Evolutionary conservation across 495 filamentous ascomycete species (phyloP).

Genomic region (Annulohypoxylon maeteangense): DNA sequence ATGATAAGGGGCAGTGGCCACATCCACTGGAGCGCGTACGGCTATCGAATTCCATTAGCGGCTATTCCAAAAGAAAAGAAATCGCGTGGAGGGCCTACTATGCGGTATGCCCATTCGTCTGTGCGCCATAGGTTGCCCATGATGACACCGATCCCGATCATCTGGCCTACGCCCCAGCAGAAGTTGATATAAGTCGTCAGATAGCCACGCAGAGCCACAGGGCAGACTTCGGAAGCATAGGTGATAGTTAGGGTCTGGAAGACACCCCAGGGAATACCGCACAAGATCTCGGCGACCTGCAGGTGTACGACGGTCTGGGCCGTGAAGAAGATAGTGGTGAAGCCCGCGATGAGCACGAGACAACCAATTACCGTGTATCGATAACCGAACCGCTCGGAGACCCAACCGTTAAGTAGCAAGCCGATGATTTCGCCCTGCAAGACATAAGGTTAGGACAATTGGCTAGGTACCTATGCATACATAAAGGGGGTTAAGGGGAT

Average conservation of each 20-base stretch:
- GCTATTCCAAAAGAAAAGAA: neutral
- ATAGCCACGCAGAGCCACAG: constrained; percentile 76
- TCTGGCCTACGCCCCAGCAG: constrained; percentile 82
- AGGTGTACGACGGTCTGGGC: constrained; percentile 74
- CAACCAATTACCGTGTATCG: constrained; percentile 75
- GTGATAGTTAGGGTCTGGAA: constrained; percentile 83
- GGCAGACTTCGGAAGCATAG: constrained; percentile 83
- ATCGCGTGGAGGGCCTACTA: constrained; percentile 43
- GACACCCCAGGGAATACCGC: constrained; percentile 82
- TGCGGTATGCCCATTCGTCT: constrained; percentile 72
- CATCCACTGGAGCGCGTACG: constrained; percentile 85
- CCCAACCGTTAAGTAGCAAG: constrained; percentile 78
- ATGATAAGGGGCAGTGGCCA: constrained; percentile 81
- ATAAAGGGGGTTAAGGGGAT: neutral
- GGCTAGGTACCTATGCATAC: neutral
- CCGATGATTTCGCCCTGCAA: constrained; percentile 75
- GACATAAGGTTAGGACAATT: constrained; percentile 13
- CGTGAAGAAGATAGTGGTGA: constrained; percentile 81
- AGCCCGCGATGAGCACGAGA: constrained; percentile 70
- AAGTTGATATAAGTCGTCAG: constrained; percentile 85
- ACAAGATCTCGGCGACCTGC: constrained; percentile 78
- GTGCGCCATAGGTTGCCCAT: constrained; percentile 64
- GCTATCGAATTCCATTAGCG: constrained; percentile 46
- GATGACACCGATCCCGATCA: constrained; percentile 80
- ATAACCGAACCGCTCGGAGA: constrained; percentile 80